These are phyloP conservation scores for Trypethelium eluteriae DNA, from an alignment of 495 filamentous ascomycete genomes.

Conservation along the genomic window DNA sequence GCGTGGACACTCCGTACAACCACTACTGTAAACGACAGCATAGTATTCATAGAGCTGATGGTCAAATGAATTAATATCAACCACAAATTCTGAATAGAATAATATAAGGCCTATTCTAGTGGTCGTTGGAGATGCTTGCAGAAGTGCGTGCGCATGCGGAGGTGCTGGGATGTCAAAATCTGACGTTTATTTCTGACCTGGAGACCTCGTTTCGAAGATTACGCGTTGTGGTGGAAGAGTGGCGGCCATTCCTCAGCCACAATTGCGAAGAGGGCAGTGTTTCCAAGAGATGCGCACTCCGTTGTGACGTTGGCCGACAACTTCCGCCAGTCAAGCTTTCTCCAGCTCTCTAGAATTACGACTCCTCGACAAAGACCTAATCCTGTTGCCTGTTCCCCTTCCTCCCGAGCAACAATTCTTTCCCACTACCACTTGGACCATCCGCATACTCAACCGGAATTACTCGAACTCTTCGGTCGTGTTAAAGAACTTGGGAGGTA, in stretches of 20 bases:
- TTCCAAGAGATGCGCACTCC: background rate
- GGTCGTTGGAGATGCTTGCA: no score
- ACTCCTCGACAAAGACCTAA: constrained; percentile 2
- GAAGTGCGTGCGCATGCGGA: no score
- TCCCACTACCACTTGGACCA: background rate
- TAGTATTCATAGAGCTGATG: no score
- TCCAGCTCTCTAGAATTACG: background rate
- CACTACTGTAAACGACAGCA: no score
- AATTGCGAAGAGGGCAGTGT: background rate
- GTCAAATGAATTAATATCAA: no score
- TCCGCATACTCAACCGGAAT: background rate
- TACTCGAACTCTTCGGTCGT: background rate
- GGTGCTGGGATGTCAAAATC: no score
- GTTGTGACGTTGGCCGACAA: constrained; percentile 11
- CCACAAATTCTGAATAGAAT: no score
- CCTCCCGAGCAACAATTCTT: background rate
- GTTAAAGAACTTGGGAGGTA: background rate
- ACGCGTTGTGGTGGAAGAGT: background rate
- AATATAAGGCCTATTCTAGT: no score
- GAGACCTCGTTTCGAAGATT: background rate
- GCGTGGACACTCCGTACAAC: no score
- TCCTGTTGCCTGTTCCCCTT: background rate
- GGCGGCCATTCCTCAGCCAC: constrained; percentile 6
- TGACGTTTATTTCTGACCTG: no score
- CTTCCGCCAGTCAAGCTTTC: constrained; percentile 7